Conservation (phyloP, 2,329 filamentous ascomycete genomes). For the Rachicladosporium sp. region DNA sequence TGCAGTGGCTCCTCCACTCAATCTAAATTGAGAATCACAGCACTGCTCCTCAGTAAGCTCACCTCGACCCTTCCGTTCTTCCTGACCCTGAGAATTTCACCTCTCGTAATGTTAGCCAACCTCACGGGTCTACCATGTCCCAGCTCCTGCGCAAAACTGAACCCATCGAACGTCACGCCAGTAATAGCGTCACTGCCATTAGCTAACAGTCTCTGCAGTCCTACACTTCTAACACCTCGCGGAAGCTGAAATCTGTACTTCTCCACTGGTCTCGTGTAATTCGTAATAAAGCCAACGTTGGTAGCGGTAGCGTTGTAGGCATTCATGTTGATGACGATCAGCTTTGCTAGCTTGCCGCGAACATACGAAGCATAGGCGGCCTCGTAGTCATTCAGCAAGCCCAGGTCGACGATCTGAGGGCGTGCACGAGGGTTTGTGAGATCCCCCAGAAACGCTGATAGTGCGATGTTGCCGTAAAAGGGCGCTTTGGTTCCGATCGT, state of each 20-base stretch:
- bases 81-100: conserved; percentile 29
- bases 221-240: conserved; percentile 12
- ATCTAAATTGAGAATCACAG: conserved; percentile 20
- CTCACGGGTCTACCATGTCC: conserved; percentile 41
- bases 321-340: conserved; percentile 47
- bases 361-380: conserved; percentile 47
- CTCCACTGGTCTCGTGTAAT: conserved; percentile 22
- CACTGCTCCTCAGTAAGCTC: conserved; percentile 17
- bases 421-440: conserved; percentile 18
- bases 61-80: conserved; percentile 24
- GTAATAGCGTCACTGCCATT: conserved; percentile 53
- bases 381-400: conserved; percentile 29
- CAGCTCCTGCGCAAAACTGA: conserved; percentile 50
- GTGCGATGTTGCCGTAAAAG: conserved; percentile 53
- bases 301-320: conserved; percentile 38
- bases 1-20: too few relatives aligned
- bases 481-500: conserved; percentile 47
- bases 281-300: conserved; percentile 18
- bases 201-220: conserved; percentile 41
- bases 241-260: conserved; percentile 34
- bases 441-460: conserved; percentile 43
- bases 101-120: conserved; percentile 43
- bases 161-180: conserved; percentile 49
- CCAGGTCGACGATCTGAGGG: conserved; percentile 36
- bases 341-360: conserved; percentile 29